A percentile compares a stretch with the other conserved stretches of the same genome.
These are phyloP conservation scores for Rusavskia elegans DNA, from an alignment of 495 filamentous ascomycete species.

Conservation along the genomic window DNA sequence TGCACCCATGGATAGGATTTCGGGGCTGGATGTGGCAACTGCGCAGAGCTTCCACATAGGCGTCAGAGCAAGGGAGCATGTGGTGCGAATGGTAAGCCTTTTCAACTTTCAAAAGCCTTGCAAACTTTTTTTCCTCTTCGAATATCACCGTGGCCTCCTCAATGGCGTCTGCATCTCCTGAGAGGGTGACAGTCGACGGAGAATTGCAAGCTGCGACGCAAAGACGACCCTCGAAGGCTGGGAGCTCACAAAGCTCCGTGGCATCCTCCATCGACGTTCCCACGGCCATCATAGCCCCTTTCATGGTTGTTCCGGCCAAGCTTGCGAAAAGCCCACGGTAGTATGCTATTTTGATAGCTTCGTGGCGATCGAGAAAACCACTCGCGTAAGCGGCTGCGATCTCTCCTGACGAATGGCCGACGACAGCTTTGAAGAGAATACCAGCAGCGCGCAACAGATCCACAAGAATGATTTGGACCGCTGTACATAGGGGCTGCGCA, in stretches of 20 bases:
- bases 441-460: constrained; percentile 10
- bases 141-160: constrained; percentile 22
- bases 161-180: constrained; percentile 30
- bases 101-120: constrained; percentile 24
- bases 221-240: constrained; percentile 16
- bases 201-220: constrained; percentile 23
- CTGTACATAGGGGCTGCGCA: constrained; percentile 9
- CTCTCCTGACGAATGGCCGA: constrained; percentile 24
- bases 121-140: constrained; percentile 27
- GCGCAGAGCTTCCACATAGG: constrained; percentile 23
- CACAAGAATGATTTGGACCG: constrained; percentile 17
- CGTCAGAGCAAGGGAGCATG: constrained; percentile 28
- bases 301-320: not conserved
- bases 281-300: constrained; percentile 38
- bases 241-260: constrained; percentile 22
- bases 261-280: constrained; percentile 30
- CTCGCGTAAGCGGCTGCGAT: constrained; percentile 22
- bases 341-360: constrained; percentile 18
- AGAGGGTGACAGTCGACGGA: constrained; percentile 21
- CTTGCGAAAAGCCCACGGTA: constrained; percentile 13
- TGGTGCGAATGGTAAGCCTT: constrained; percentile 47
- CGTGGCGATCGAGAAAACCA: constrained; percentile 5
- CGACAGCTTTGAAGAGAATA: constrained; percentile 4
- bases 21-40: constrained; percentile 1
- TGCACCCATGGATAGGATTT: not conserved